A percentile compares a stretch with the other conserved stretches of the same genome.
Conservation (phyloP, 2,329 filamentous ascomycete genomes). For the Malbranchea cinnamomea region DNA sequence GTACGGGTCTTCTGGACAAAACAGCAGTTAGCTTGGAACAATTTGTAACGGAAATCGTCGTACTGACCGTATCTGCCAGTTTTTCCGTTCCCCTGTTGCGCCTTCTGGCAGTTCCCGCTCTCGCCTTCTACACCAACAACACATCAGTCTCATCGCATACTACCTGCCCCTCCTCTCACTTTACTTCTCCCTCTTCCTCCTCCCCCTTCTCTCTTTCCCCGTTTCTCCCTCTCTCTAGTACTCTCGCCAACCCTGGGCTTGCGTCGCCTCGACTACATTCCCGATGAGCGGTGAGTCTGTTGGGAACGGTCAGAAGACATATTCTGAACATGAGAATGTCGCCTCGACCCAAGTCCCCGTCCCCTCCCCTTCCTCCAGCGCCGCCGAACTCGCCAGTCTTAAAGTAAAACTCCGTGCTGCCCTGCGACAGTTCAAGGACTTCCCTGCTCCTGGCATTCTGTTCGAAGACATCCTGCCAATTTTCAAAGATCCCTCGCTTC, state of each 20-base stretch:
- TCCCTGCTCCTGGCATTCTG: slow-evolving; percentile 79
- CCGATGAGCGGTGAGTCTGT: slow-evolving; percentile 25
- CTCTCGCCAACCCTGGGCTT: no score
- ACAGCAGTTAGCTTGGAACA: no score
- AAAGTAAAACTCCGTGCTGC: slow-evolving; percentile 53
- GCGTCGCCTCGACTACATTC: no score
- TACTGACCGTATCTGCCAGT: no score
- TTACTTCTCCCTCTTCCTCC: slow-evolving; percentile 16
- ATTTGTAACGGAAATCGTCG: no score
- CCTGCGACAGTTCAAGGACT: slow-evolving; percentile 79
- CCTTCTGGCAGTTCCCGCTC: slow-evolving; percentile 11
- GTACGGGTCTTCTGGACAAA: no score
- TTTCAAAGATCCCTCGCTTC: slow-evolving; percentile 62
- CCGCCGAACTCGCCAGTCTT: slow-evolving; percentile 46
- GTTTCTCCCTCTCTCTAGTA: slow-evolving; percentile 7
- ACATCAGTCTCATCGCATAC: no score
- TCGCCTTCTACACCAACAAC: slow-evolving; percentile 9
- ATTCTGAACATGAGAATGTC: slow-evolving; percentile 21
- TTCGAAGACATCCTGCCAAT: slow-evolving; percentile 98
- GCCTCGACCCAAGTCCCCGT: slow-evolving; percentile 27
- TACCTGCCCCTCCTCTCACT: slow-evolving; percentile 12
- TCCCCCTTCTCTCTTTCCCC: slow-evolving; percentile 10
- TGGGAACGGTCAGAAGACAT: slow-evolving; percentile 12
- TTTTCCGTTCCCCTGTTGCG: no score
- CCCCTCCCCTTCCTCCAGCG: slow-evolving; percentile 31